These are phyloP conservation scores for Blastocystis sp. DNA, from an alignment of 352 stramenopile genomes.

Conservation along the genomic window DNA sequence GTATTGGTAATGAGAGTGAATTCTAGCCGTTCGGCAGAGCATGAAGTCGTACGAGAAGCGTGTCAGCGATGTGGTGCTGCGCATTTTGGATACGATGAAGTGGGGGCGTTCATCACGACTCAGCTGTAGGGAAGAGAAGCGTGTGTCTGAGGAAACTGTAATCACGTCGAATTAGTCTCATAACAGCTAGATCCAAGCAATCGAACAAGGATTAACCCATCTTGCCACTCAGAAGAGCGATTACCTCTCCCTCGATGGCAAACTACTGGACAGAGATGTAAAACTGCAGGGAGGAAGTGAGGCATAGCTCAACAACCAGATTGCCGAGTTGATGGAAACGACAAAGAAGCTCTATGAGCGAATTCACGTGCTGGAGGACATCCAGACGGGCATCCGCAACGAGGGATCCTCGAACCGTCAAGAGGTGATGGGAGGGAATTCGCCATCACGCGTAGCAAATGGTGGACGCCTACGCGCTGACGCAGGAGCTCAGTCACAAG, in stretches of 20 bases:
- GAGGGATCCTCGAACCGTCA: not conserved
- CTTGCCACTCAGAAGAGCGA: not conserved
- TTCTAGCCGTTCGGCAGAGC: slow-evolving; percentile 48
- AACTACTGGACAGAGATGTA: not conserved
- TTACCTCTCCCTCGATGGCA: not conserved
- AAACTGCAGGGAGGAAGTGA: not conserved
- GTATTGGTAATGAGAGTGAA: not conserved
- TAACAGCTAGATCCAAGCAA: not conserved
- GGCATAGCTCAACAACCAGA: not conserved
- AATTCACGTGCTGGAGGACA: slow-evolving; percentile 15
- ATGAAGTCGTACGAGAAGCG: slow-evolving; percentile 59
- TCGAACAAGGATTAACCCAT: not conserved
- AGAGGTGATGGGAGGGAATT: not conserved
- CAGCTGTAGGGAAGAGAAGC: not conserved
- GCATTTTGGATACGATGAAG: not conserved
- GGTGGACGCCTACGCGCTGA: slow-evolving; percentile 15
- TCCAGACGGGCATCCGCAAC: slow-evolving; percentile 3
- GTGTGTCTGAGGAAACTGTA: slow-evolving; percentile 9
- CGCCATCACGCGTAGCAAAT: not conserved
- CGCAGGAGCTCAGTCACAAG: not conserved
- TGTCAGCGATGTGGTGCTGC: slow-evolving; percentile 3
- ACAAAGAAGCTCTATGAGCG: slow-evolving; percentile 7
- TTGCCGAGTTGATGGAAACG: slow-evolving; percentile 4
- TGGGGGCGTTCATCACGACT: not conserved
- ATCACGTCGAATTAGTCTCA: no score